Conservation (phyloP, 1,139 yeast species). For the Debaryomyces psychrophilus region DNA sequence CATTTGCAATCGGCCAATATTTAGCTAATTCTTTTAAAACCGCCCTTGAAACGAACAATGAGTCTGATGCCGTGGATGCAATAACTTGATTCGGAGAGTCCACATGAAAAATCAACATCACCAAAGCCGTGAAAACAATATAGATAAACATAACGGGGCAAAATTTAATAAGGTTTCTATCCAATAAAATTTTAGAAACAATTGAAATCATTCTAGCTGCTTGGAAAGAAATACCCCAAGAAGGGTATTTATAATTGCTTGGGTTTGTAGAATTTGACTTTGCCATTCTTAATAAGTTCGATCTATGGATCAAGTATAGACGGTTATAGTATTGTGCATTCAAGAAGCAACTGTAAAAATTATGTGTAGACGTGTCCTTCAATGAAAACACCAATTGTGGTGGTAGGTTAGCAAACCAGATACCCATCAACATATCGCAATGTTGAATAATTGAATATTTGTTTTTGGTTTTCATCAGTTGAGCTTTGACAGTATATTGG, state of each 20-base stretch:
- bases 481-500: slow-evolving; percentile 74
- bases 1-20: slow-evolving; percentile 49
- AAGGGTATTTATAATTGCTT: slow-evolving; percentile 63
- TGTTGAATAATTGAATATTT: slow-evolving; percentile 63
- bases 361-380: slow-evolving; percentile 55
- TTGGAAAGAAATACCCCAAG: slow-evolving; percentile 85
- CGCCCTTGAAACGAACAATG: slow-evolving; percentile 53
- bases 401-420: slow-evolving; percentile 76
- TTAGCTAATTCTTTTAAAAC: slow-evolving; percentile 58
- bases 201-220: slow-evolving; percentile 81
- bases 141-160: slow-evolving; percentile 62
- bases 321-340: slow-evolving; percentile 77
- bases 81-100: slow-evolving; percentile 61
- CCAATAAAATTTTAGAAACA: slow-evolving; percentile 61
- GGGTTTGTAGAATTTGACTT: slow-evolving; percentile 46
- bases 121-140: slow-evolving; percentile 67
- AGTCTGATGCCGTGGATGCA: slow-evolving; percentile 61
- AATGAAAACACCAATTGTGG: slow-evolving; percentile 64
- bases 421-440: slow-evolving; percentile 80
- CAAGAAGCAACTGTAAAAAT: slow-evolving; percentile 60
- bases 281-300: slow-evolving; percentile 62
- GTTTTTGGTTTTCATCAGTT: slow-evolving; percentile 50
- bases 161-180: slow-evolving; percentile 53
- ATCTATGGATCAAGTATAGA: slow-evolving; percentile 70
- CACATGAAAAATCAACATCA: slow-evolving; percentile 75